A percentile compares a stretch with the other conserved stretches of the same genome.
phyloP scores from a whole-genome alignment of 306 rosid genomes.

The Malus fusca region DNA sequence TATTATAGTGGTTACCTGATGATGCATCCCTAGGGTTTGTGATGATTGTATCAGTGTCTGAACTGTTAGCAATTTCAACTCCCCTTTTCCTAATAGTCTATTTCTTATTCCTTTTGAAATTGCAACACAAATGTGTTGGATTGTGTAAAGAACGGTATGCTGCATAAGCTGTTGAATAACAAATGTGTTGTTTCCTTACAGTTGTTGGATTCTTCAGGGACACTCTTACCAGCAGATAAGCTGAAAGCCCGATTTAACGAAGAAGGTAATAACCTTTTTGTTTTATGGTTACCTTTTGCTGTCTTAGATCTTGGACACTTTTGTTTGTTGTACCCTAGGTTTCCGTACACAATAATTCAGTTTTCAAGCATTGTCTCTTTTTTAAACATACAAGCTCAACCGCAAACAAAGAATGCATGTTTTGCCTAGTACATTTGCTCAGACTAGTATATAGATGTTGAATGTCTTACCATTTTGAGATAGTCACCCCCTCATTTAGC shows the following conservation, averaged over 20 bases:
- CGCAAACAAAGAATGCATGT: neutral
- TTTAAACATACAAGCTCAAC: neutral
- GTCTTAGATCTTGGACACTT: neutral
- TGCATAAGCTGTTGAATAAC: neutral
- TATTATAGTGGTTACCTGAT: neutral
- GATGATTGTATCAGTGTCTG: neutral
- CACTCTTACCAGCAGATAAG: slow-evolving; percentile 62
- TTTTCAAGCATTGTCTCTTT: neutral
- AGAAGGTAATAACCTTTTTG: slow-evolving; percentile 37
- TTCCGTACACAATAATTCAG: neutral
- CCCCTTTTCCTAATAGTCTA: neutral
- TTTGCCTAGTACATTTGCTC: no score
- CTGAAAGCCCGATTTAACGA: slow-evolving; percentile 61
- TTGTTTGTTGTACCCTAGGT: neutral
- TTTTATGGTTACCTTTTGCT: neutral
- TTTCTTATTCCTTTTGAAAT: neutral
- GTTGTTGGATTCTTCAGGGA: slow-evolving; percentile 72
- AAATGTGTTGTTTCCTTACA: slow-evolving; percentile 16
- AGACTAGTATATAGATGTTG: no score
- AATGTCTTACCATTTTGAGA: no score
- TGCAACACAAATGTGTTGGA: neutral
- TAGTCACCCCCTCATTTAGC: no score
- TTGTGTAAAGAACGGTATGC: neutral
- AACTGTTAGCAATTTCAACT: neutral
- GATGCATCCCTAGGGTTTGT: neutral